phyloP scores from a whole-genome alignment of 495 filamentous ascomycete genomes.

The Lichenothelia convexa region DNA sequence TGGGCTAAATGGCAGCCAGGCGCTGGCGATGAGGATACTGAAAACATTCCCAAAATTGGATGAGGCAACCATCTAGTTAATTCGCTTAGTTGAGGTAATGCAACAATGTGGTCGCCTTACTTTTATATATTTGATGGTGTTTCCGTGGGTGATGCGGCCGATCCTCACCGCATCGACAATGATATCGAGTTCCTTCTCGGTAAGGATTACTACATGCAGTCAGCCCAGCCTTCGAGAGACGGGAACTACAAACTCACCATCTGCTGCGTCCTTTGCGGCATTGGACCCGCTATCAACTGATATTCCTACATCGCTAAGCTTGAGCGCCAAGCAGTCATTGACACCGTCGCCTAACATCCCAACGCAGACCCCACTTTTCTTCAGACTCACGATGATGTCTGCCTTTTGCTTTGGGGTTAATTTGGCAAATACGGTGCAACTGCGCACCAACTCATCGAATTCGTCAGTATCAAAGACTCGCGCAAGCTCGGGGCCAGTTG shows the following conservation, averaged over 20 bases:
- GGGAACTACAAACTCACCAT: no score
- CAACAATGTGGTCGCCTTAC: no score
- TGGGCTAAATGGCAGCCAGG: conserved; percentile 2
- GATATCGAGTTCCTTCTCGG: neutral
- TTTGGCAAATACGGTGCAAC: conserved; percentile 1
- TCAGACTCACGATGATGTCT: neutral
- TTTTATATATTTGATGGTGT: conserved; percentile 4
- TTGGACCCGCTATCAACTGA: conserved; percentile 72
- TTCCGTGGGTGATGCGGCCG: conserved; percentile 1
- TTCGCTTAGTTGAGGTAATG: no score
- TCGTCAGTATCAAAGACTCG: neutral
- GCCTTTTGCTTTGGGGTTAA: conserved; percentile 1
- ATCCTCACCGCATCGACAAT: conserved; percentile 1
- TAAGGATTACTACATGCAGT: conserved; percentile 2
- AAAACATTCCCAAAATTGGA: conserved; percentile 4
- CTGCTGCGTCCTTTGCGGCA: conserved; percentile 34
- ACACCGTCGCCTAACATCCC: conserved; percentile 71
- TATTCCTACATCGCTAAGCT: conserved; percentile 63
- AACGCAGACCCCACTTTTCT: conserved; percentile 11
- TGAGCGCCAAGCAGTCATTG: conserved; percentile 73
- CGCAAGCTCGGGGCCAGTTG: neutral
- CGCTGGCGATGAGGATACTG: conserved; percentile 1
- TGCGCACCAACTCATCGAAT: neutral
- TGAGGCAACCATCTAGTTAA: conserved; percentile 3
- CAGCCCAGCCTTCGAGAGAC: no score